These are phyloP conservation scores for Houttuynia cordata DNA, from an alignment of 164 flowering plant species.

Conservation along the genomic window DNA sequence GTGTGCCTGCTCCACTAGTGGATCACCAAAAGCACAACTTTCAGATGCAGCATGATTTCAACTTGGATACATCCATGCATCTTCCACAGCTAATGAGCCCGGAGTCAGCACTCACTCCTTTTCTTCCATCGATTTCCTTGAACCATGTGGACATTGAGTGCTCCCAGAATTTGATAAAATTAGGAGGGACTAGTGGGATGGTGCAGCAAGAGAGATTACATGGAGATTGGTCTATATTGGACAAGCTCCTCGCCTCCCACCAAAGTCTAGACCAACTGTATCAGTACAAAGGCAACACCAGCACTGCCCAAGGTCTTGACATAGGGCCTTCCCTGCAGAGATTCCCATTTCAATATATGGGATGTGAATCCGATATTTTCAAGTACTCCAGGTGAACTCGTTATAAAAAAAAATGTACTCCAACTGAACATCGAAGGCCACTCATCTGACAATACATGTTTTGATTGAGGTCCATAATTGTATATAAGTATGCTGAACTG, in stretches of 20 bases:
- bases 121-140: constrained; percentile 14
- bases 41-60: constrained; percentile 13
- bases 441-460: too few relatives aligned
- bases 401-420: too few relatives aligned
- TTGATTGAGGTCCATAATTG: too few relatives aligned
- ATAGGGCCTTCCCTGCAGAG: constrained; percentile 20
- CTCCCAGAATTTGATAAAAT: constrained; percentile 31
- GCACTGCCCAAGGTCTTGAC: constrained; percentile 13
- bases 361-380: constrained; percentile 26
- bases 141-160: constrained; percentile 33
- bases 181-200: constrained; percentile 13
- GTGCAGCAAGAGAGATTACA: constrained; percentile 18
- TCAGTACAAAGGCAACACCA: constrained; percentile 13
- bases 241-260: constrained; percentile 62
- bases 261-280: constrained; percentile 23
- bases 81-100: constrained; percentile 51
- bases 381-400: constrained; percentile 39
- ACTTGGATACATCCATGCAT: constrained; percentile 44
- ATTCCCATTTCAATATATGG: constrained; percentile 40
- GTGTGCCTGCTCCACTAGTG: constrained; percentile 8
- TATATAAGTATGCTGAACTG: too few relatives aligned
- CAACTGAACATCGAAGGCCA: constrained; percentile 14
- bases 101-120: constrained; percentile 24
- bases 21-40: constrained; percentile 20
- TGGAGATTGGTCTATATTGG: constrained; percentile 68